A percentile compares a stretch with the other conserved stretches of the same genome.
These are phyloP conservation scores for Coprinopsis sp. DNA, from an alignment of 768 basidiomycete species.

Conservation along the genomic window DNA sequence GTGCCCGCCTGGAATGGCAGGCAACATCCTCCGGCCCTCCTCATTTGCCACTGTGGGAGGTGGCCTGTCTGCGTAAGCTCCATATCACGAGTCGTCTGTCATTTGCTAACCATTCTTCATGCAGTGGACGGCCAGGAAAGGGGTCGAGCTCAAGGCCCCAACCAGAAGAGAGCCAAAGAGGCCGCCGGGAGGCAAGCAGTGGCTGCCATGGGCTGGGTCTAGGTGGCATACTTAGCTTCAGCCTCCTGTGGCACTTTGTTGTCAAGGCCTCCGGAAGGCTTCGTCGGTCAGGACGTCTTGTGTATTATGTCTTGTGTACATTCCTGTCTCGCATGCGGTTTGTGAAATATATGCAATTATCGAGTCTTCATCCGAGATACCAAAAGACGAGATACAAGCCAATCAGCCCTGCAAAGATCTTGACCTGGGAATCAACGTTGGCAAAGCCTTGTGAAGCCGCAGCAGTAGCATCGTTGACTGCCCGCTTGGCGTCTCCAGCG, in stretches of 20 bases:
- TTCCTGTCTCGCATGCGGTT: too few species aligned
- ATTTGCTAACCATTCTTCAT: neutral
- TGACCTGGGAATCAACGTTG: constrained; percentile 63
- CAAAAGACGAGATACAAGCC: constrained; percentile 61
- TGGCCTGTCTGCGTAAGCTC: constrained; percentile 46
- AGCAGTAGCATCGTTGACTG: constrained; percentile 29
- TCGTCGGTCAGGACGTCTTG: neutral
- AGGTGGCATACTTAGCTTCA: constrained; percentile 6
- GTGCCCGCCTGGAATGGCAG: constrained; percentile 38
- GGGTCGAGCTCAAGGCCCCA: constrained; percentile 51
- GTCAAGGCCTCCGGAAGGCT: neutral
- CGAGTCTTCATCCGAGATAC: constrained; percentile 38
- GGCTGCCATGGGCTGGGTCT: constrained; percentile 47
- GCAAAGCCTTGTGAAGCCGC: constrained; percentile 24
- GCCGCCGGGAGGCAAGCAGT: constrained; percentile 58
- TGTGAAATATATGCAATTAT: constrained; percentile 2
- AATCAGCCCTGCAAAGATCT: constrained; percentile 56
- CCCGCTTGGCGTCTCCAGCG: constrained; percentile 27
- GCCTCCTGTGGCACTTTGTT: neutral
- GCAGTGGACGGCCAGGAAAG: constrained; percentile 46
- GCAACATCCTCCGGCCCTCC: constrained; percentile 42
- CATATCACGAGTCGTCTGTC: neutral
- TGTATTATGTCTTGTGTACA: too few species aligned
- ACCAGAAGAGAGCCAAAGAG: constrained; percentile 53
- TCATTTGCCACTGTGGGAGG: constrained; percentile 55